phyloP scores from a whole-genome alignment of 768 basidiomycete species.

The Termitomyces sp. region DNA sequence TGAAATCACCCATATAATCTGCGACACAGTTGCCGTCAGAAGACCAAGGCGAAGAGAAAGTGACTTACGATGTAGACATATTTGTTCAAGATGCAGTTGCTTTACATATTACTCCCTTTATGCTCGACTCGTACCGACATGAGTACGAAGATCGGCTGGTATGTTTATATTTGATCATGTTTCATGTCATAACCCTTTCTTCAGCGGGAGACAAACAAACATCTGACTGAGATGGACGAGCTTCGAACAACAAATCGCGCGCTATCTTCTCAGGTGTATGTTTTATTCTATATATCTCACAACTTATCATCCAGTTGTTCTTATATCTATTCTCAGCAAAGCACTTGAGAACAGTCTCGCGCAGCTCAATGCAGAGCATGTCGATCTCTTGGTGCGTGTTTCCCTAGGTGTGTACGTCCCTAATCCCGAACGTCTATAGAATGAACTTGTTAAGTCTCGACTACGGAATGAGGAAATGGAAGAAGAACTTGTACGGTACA shows the following conservation, averaged over 20 bases:
- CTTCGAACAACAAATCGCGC: conserved; percentile 75
- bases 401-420: too few species aligned
- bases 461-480: conserved; percentile 92
- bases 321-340: conserved; percentile 44
- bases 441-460: conserved; percentile 85
- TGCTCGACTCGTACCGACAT: conserved; percentile 85
- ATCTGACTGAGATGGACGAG: conserved; percentile 77
- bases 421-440: conserved; percentile 44
- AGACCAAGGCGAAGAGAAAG: conserved; percentile 20
- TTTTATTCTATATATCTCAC: conserved; percentile 7
- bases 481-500: conserved; percentile 90
- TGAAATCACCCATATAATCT: not conserved
- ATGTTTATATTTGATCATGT: conserved; percentile 11
- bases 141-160: conserved; percentile 82
- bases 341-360: conserved; percentile 72
- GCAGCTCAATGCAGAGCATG: conserved; percentile 79
- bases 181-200: not conserved
- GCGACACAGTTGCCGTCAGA: conserved; percentile 21
- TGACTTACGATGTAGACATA: conserved; percentile 63
- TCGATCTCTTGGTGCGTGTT: conserved; percentile 54
- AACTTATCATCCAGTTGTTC: not conserved
- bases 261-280: conserved; percentile 77
- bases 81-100: conserved; percentile 87
- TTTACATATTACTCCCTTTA: conserved; percentile 88
- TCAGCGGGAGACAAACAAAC: conserved; percentile 70